These are phyloP conservation scores for Candida succiphila DNA, from an alignment of 805 yeast species.

Conservation along the genomic window DNA sequence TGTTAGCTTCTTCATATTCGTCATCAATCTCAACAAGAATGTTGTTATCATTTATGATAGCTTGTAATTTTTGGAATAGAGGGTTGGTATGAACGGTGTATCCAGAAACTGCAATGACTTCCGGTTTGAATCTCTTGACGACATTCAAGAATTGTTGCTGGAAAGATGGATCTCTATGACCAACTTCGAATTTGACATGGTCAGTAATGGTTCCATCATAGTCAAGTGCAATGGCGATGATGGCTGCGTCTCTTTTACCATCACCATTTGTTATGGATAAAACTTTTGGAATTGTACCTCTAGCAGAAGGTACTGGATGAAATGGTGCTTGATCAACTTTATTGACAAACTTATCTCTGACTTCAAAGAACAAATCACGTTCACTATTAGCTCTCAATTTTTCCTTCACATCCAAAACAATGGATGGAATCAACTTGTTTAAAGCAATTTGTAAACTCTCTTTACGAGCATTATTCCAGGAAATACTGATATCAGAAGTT, in stretches of 20 bases:
- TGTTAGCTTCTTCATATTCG: slow-evolving; percentile 17
- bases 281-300: slow-evolving; percentile 80
- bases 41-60: slow-evolving; percentile 46
- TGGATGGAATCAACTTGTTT: slow-evolving; percentile 53
- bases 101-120: slow-evolving; percentile 86
- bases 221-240: slow-evolving; percentile 69
- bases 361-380: slow-evolving; percentile 52
- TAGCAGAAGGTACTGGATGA: slow-evolving; percentile 66
- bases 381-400: slow-evolving; percentile 71
- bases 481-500: slow-evolving; percentile 59
- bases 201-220: slow-evolving; percentile 75
- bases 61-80: slow-evolving; percentile 44
- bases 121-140: slow-evolving; percentile 64
- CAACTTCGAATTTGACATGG: slow-evolving; percentile 66
- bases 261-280: slow-evolving; percentile 78
- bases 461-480: slow-evolving; percentile 77
- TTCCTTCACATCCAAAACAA: slow-evolving; percentile 73
- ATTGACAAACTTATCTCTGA: slow-evolving; percentile 58
- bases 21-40: slow-evolving; percentile 41
- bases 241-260: slow-evolving; percentile 80
- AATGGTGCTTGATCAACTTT: slow-evolving; percentile 91
- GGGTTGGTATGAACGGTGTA: slow-evolving; percentile 64
- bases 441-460: slow-evolving; percentile 58
- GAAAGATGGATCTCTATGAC: slow-evolving; percentile 59
- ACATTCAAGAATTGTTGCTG: slow-evolving; percentile 49